A percentile compares a stretch with the other conserved stretches of the same genome.
These are phyloP conservation scores for Filobasidium wieringae DNA, from an alignment of 768 basidiomycete genomes.

Conservation along the genomic window DNA sequence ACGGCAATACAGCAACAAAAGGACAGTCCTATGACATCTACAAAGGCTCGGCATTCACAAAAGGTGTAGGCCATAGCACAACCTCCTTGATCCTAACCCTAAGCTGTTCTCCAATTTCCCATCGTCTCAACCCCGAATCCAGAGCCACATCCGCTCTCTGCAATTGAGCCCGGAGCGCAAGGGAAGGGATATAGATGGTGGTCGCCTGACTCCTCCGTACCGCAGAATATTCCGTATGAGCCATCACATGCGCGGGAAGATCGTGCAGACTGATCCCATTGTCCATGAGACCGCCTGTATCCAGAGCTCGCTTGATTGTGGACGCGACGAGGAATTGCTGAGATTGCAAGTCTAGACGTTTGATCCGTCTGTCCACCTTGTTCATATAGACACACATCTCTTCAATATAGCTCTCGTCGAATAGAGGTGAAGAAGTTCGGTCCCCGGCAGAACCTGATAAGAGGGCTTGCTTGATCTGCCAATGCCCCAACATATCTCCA, in stretches of 20 bases:
- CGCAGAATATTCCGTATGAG: background rate
- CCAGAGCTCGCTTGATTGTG: background rate
- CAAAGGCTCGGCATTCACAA: background rate
- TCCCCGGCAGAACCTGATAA: background rate
- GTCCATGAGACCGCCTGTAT: background rate
- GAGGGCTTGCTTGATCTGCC: constrained; percentile 79
- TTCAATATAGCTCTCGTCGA: background rate
- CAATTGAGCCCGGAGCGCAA: background rate
- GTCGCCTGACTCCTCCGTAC: background rate
- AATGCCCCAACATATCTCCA: constrained; percentile 69
- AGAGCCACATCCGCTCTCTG: background rate
- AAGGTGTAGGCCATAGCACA: background rate
- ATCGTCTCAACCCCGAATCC: background rate
- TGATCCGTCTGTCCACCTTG: background rate
- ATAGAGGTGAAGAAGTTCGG: background rate
- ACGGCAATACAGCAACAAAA: no score
- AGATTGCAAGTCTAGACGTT: background rate
- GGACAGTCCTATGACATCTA: no score
- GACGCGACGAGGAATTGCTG: background rate
- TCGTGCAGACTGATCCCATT: background rate
- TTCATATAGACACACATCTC: background rate
- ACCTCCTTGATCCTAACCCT: background rate
- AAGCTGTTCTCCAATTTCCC: background rate
- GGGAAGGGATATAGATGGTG: background rate
- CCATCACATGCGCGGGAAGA: background rate